Conservation (phyloP, 805 yeast species). For the Starmera caribaea region DNA sequence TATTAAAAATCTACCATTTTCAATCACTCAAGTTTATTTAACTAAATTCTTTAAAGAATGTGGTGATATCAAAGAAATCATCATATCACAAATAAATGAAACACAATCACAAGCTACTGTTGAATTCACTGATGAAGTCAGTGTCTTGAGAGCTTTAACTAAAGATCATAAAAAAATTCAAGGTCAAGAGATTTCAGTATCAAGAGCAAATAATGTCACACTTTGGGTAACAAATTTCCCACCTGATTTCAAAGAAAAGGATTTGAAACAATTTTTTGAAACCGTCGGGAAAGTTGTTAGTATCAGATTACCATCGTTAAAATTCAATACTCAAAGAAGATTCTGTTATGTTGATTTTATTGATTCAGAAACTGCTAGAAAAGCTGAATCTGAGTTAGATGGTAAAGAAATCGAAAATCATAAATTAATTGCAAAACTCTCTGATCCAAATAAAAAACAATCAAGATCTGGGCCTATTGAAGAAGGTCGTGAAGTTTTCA, state of each 20-base stretch:
- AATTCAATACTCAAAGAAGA: constrained; percentile 43
- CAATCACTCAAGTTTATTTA: constrained; percentile 29
- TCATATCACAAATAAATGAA: constrained; percentile 8
- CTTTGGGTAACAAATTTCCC: constrained; percentile 74
- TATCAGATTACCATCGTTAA: constrained; percentile 57
- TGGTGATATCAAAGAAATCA: constrained; percentile 39
- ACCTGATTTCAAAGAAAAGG: constrained; percentile 32
- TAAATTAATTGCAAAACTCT: constrained; percentile 45
- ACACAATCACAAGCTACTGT: constrained; percentile 35
- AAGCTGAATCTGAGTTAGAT: constrained; percentile 33
- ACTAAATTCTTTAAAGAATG: constrained; percentile 45
- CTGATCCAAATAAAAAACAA: constrained; percentile 42
- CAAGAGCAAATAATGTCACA: constrained; percentile 36
- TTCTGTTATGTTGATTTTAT: constrained; percentile 65
- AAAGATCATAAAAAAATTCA: constrained; percentile 41
- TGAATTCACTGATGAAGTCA: constrained; percentile 42
- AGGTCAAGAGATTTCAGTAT: constrained; percentile 34
- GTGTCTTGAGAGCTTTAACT: constrained; percentile 49
- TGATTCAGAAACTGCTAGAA: constrained; percentile 30
- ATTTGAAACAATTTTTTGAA: constrained; percentile 31
- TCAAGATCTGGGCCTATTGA: constrained; percentile 35
- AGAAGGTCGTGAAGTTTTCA: constrained; percentile 48
- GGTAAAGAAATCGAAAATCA: constrained; percentile 28
- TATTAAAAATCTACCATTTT: constrained; percentile 37
- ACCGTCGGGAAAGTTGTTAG: constrained; percentile 32